These are phyloP conservation scores for Kodamaea kakaduensis DNA, from an alignment of 805 yeast species.

Conservation along the genomic window DNA sequence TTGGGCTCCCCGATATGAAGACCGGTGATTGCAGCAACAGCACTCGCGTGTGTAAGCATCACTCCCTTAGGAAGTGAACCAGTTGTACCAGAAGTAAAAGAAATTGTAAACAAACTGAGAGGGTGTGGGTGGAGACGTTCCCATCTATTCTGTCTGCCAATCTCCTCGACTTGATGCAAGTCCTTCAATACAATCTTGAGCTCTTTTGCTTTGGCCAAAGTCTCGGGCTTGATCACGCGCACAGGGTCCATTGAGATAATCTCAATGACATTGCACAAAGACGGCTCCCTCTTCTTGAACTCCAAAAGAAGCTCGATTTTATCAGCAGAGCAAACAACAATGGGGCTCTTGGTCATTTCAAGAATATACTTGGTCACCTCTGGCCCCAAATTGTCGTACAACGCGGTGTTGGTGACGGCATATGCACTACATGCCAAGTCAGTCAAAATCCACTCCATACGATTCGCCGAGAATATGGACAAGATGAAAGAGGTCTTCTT, in stretches of 20 bases:
- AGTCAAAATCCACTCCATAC: slow-evolving; percentile 16
- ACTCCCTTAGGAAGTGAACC: slow-evolving; percentile 70
- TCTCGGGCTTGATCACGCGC: slow-evolving; percentile 1
- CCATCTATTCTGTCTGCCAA: slow-evolving; percentile 28
- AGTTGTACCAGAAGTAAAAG: slow-evolving; percentile 75
- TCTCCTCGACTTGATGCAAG: slow-evolving; percentile 28
- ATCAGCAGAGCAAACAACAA: slow-evolving; percentile 16
- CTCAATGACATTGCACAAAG: slow-evolving; percentile 18
- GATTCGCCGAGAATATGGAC: slow-evolving; percentile 20
- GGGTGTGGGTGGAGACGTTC: slow-evolving; percentile 45
- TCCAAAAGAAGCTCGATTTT: slow-evolving; percentile 14
- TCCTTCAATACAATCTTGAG: slow-evolving; percentile 27
- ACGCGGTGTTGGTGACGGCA: slow-evolving; percentile 18
- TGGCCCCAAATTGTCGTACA: slow-evolving; percentile 20
- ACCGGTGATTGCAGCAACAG: slow-evolving; percentile 44
- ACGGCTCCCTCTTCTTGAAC: slow-evolving; percentile 14
- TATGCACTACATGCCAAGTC: slow-evolving; percentile 17
- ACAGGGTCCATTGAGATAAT: slow-evolving; percentile 28
- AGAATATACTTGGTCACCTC: slow-evolving; percentile 19
- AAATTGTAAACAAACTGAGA: slow-evolving; percentile 50
- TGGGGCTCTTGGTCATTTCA: slow-evolving; percentile 16
- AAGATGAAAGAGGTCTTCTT: slow-evolving; percentile 15
- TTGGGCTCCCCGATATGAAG: slow-evolving; percentile 7
- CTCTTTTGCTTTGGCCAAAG: slow-evolving; percentile 20
- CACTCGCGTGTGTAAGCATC: slow-evolving; percentile 47